Percentiles rank a stretch among this genome's conserved stretches.
phyloP scores from a whole-genome alignment of 148 eudicot species.

The Tetragonia tetragonoides region DNA sequence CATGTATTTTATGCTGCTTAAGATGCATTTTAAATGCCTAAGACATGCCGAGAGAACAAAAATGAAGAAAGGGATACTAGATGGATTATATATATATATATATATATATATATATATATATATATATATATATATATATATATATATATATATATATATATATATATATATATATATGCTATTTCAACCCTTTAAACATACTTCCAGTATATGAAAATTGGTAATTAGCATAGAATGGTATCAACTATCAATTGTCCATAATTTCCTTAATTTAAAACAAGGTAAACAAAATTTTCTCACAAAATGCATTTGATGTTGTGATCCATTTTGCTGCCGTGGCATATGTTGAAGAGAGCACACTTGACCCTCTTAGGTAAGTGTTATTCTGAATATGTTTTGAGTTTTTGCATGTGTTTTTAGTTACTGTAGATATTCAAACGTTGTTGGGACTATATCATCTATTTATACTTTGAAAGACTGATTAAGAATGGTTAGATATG shows the following conservation, averaged over 20 bases:
- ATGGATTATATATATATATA: no score
- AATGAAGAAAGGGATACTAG: background rate
- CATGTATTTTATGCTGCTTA: background rate
- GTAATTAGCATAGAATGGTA: no score
- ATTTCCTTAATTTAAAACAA: constrained; percentile 42
- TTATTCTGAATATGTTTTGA: background rate
- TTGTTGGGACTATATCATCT: no score
- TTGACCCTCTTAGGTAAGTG: constrained; percentile 81
- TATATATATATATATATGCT: no score
- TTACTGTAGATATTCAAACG: background rate
- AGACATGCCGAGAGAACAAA: no score
- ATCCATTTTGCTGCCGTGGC: constrained; percentile 98
- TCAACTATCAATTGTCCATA: background rate
- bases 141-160: no score
- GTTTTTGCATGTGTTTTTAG: background rate
- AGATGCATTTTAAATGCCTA: background rate
- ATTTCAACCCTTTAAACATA: no score
- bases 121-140: no score
- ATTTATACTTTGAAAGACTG: background rate
- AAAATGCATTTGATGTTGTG: constrained; percentile 94
- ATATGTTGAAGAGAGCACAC: constrained; percentile 96
- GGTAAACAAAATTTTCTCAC: constrained; percentile 78
- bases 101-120: no score
- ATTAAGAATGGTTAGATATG: background rate
- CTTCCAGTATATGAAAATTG: no score